Evolutionary conservation across 805 yeast species (phyloP), one percentile per base, ranked within the genome.

Genomic region (Brettanomyces nanus): DNA sequence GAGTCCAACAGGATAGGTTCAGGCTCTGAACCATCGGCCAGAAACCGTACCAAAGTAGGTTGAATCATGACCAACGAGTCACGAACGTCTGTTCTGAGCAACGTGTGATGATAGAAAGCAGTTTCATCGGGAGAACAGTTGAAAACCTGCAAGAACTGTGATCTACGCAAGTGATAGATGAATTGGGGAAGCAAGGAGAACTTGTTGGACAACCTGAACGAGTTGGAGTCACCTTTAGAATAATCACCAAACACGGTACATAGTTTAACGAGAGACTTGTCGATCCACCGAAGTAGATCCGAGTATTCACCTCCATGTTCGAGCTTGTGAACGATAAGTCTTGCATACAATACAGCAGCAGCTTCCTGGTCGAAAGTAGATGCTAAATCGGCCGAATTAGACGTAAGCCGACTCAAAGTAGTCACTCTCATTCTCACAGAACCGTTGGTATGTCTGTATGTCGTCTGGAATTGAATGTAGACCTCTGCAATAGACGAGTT

Each of bases 81-180:
- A 46, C 83, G 81, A 31, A 90, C 83, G 58, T 92, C 97, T 56
- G 92, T 97, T 47, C 90, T 79, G 56, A 84, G 73, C 56, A 92
- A 75, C 14, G 86, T 80, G 61, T 92, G 98, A 59, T 97, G 79
- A 64, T 90, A 86, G 63, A 89, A 92, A 28, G 96, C 95, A 31
- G 97, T 87, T 67, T 92, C 99, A 67, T 92, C 99, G 2, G 98
- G 98, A 5, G 98, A 92, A 63, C 89, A 89, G 65, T 92, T 92
- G 71, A 92, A 92, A 32, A 90, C 95, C 60, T 86, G 95, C 59
- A 92, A 68, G 61, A 92, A 89, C 63, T 90, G 97, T 1, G 97
- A 86, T 60, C 98, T 80, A 66, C 98, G 83, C 63, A 92, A 70
- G 59, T 92, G 94, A 66, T 83, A 92, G 63, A 92, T 81, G 55